These are phyloP conservation scores for Prillingera fragicola DNA, from an alignment of 1,284 basidiomycete species.

Conservation along the genomic window DNA sequence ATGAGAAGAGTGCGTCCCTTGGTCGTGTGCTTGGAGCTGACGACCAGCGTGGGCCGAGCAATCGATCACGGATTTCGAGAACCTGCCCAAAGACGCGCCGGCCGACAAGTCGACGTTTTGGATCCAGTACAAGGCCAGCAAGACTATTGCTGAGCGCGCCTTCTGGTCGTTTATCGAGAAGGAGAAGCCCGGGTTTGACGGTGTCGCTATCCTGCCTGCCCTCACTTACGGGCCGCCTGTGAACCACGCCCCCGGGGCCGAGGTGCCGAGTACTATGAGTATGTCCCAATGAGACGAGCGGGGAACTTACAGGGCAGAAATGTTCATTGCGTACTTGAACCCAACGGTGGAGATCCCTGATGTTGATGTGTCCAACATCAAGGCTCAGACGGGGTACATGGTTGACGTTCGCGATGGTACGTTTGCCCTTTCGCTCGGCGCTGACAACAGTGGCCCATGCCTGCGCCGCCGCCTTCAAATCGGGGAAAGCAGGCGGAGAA, in stretches of 20 bases:
- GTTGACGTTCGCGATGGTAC: neutral
- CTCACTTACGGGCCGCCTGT: neutral
- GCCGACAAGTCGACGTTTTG: too few relatives aligned
- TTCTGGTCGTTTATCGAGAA: conserved; percentile 27
- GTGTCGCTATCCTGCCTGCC: conserved; percentile 8
- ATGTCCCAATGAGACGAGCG: neutral
- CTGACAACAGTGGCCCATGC: neutral
- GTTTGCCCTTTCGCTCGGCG: neutral
- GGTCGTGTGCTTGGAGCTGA: too few relatives aligned
- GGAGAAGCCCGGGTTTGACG: conserved; percentile 2
- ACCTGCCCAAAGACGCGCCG: conserved; percentile 63
- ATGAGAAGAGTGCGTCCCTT: conserved; percentile 53
- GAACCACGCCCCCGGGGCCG: neutral
- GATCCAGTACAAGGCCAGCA: conserved; percentile 18
- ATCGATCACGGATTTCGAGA: conserved; percentile 42
- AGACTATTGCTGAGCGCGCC: conserved; percentile 29
- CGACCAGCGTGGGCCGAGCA: too few relatives aligned
- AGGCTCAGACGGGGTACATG: neutral
- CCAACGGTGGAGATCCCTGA: neutral
- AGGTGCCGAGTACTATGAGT: neutral
- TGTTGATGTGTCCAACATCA: too few relatives aligned
- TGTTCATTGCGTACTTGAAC: neutral
- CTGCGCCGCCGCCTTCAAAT: neutral
- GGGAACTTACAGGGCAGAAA: neutral
- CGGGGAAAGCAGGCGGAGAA: neutral